Evolutionary conservation across 805 yeast species (phyloP).

Genomic region (Candida silvatica): DNA sequence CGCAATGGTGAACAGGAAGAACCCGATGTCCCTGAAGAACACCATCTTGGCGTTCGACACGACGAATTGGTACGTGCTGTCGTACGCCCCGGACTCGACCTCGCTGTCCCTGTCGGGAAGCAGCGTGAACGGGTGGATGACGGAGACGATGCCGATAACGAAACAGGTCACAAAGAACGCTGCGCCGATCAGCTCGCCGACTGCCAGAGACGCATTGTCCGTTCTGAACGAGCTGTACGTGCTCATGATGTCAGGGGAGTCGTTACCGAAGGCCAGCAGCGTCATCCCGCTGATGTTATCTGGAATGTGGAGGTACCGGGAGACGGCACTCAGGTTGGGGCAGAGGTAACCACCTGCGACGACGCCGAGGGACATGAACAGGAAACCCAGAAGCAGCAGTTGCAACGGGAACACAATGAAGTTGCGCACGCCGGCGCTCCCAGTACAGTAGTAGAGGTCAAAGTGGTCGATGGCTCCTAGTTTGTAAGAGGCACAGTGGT

Average conservation of each 20-base stretch:
- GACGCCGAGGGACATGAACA: constrained; percentile 64
- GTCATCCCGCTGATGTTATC: constrained; percentile 86
- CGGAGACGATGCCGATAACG: constrained; percentile 71
- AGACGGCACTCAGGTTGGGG: constrained; percentile 69
- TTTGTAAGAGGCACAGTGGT: constrained; percentile 18
- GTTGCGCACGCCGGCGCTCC: constrained; percentile 8
- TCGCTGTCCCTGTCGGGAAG: constrained; percentile 7
- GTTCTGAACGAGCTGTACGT: constrained; percentile 74
- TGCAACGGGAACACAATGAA: constrained; percentile 16
- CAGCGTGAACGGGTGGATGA: constrained; percentile 57
- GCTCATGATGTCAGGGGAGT: constrained; percentile 82
- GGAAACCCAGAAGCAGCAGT: constrained; percentile 18
- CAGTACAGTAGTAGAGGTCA: constrained; percentile 22
- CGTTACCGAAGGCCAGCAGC: constrained; percentile 84
- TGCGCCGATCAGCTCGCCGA: constrained; percentile 90
- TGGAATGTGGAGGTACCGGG: constrained; percentile 55
- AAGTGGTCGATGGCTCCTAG: constrained; percentile 23
- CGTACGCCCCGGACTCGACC: constrained; percentile 8
- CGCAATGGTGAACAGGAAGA: constrained; percentile 46
- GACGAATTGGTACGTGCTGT: constrained; percentile 4
- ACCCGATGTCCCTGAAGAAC: constrained; percentile 55
- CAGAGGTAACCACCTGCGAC: constrained; percentile 81
- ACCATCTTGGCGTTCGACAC: constrained; percentile 27
- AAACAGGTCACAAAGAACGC: constrained; percentile 75
- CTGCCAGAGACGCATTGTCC: constrained; percentile 65